Percentiles rank a stretch among this genome's conserved stretches.
Evolutionary conservation across 1,284 basidiomycete species (phyloP).

Genomic region (Grifola frondosa): DNA sequence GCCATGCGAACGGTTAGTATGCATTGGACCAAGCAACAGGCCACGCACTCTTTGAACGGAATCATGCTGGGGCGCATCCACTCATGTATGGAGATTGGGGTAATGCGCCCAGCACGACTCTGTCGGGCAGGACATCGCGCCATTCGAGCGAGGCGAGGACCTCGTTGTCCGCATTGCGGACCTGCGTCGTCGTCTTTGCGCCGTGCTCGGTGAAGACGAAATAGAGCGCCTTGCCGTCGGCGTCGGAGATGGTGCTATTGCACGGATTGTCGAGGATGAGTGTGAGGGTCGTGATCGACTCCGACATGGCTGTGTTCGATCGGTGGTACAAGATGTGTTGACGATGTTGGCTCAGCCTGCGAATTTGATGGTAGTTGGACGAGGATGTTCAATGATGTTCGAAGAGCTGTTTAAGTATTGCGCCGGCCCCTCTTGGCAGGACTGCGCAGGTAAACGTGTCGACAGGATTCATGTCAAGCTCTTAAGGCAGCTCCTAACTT

Average conservation of each 20-base stretch:
- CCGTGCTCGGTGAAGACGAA: conserved; percentile 37
- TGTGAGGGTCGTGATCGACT: conserved; percentile 28
- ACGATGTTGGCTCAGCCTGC: too few species aligned
- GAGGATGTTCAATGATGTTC: too few species aligned
- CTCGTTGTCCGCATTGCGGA: conserved; percentile 28
- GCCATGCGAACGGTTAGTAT: neutral
- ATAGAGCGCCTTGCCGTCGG: conserved; percentile 38
- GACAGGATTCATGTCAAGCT: too few species aligned
- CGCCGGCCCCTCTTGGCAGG: too few species aligned
- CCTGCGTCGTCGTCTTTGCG: conserved; percentile 32
- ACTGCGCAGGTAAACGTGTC: too few species aligned
- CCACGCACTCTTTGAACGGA: conserved; percentile 41
- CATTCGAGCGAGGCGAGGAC: conserved; percentile 26
- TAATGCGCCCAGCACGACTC: conserved; percentile 15
- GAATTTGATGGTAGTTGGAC: too few species aligned
- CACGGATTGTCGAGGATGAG: conserved; percentile 44
- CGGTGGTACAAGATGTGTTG: too few species aligned
- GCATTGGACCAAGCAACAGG: too few species aligned
- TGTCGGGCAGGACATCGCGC: conserved; percentile 25
- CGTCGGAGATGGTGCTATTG: conserved; percentile 40
- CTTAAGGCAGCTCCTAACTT: too few species aligned
- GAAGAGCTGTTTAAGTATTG: too few species aligned
- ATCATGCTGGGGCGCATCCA: conserved; percentile 47
- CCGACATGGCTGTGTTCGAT: too few species aligned
- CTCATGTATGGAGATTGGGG: conserved; percentile 26